Evolutionary conservation across 2,329 filamentous ascomycete species (phyloP), one percentile per base, ranked within the genome.

Genomic region (Fusarium bactridioides): DNA sequence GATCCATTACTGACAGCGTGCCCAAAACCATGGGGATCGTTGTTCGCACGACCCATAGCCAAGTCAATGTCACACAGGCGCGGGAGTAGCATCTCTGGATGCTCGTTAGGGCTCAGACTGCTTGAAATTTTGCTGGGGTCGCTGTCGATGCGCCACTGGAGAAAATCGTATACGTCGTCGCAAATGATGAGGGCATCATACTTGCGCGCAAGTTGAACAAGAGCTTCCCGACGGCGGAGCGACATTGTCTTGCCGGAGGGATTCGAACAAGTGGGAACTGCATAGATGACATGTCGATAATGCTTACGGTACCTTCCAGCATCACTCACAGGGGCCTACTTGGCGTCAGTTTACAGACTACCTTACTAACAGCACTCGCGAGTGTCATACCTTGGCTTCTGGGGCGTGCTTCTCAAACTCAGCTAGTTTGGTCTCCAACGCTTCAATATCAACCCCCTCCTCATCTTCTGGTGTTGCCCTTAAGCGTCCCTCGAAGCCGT

Each of bases 91-190:
- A 92, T 77, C 58, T 76, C 61, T 41, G 74, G 72, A 80, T 84
- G 41, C 81, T 80, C 40, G 77, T 77, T 56, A 48, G 82, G 78
- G 2, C 31, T 29, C 8, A 72, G 31, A 23, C 45, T 41, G 84
- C 76, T 5, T 58, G 74, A 50, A 53, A 64, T 25, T 12, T 61
- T 50, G 25, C 23, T 47, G 9, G 67, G 56, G n/a, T 76, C 53
- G 38, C 64, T 67, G 21, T 67, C 65, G 45, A 71, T 65, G 31
- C 89, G 87, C 94, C 94, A 98, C 79, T 95, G 93, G 10, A 98
- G 86, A 73, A 95, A 92, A 80, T 98, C 95, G 79, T 99, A 99
- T 15, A 98, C 94, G 80, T 99, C 96, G 82, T 98, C 95, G 54
- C 89, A 89, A 33, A 98, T 86, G 61, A 98, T 82, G n/a, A 98